Evolutionary conservation across 768 basidiomycete genomes (phyloP).

Genomic region (Tulasnella sp.): DNA sequence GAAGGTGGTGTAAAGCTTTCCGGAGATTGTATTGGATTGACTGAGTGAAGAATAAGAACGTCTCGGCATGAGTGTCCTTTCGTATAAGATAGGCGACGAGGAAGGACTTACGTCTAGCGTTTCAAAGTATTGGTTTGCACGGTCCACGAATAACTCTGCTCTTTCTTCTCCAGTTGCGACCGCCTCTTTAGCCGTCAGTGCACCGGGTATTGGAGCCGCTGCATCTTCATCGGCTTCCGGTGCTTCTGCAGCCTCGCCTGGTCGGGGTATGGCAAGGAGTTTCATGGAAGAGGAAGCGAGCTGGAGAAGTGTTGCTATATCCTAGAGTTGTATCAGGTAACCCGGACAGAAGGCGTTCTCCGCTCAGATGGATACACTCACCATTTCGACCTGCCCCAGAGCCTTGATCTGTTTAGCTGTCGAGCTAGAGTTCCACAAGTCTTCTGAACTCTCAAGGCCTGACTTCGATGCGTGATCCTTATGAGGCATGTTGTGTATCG

Average conservation of each 20-base stretch:
- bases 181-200: not conserved
- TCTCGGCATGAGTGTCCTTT: not conserved
- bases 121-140: constrained; percentile 15
- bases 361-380: not conserved
- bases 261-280: constrained; percentile 6
- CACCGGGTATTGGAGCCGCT: not conserved
- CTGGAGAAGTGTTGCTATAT: constrained; percentile 12
- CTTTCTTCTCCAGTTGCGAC: constrained; percentile 13
- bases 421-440: constrained; percentile 8
- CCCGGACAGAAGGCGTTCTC: too few relatives aligned
- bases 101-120: constrained; percentile 11
- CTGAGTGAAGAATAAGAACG: not conserved
- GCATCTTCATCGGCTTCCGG: not conserved
- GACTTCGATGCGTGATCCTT: not conserved
- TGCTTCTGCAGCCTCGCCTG: not conserved
- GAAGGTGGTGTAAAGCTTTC: constrained; percentile 6
- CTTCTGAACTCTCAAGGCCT: not conserved
- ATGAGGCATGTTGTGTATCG: not conserved
- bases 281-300: constrained; percentile 14
- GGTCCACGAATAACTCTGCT: constrained; percentile 13
- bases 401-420: constrained; percentile 14
- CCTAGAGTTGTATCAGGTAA: not conserved
- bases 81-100: not conserved
- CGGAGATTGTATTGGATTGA: constrained; percentile 10
- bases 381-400: constrained; percentile 14